Evolutionary conservation across 2,329 filamentous ascomycete species (phyloP).

Genomic region (Hirsutella minnesotensis): DNA sequence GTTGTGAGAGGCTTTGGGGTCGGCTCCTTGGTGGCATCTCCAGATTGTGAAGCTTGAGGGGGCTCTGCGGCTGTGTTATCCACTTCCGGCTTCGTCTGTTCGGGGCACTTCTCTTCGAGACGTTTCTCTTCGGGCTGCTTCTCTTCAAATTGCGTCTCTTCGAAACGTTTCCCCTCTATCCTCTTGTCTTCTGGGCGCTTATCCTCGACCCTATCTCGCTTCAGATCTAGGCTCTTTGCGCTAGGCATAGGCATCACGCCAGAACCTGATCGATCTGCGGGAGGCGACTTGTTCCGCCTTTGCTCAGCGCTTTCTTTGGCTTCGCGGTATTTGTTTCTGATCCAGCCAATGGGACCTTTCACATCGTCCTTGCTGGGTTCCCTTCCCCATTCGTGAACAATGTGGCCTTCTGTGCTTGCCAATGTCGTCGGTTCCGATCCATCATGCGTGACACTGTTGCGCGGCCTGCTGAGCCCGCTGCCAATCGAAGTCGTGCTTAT

Average conservation of each 20-base stretch:
- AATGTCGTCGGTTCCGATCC: conserved; percentile 31
- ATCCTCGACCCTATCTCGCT: conserved; percentile 21
- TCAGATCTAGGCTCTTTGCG: conserved; percentile 37
- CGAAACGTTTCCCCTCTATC: not conserved
- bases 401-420: conserved; percentile 25
- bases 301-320: conserved; percentile 45
- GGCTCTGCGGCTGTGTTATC: too few relatives aligned
- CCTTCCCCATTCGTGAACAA: conserved; percentile 23
- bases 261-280: conserved; percentile 21
- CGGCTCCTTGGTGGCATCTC: too few relatives aligned
- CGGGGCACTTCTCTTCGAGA: not conserved
- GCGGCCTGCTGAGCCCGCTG: conserved; percentile 40
- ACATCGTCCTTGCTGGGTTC: conserved; percentile 32
- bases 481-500: conserved; percentile 57
- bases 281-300: conserved; percentile 44
- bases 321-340: conserved; percentile 48
- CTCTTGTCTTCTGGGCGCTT: conserved; percentile 5
- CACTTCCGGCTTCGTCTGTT: not conserved
- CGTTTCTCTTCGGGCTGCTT: not conserved
- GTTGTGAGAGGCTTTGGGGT: too few relatives aligned
- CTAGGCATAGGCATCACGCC: conserved; percentile 21
- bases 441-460: conserved; percentile 39
- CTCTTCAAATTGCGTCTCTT: not conserved
- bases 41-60: too few relatives aligned
- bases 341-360: conserved; percentile 44